These are phyloP conservation scores for Neurospora tetrasperma DNA, from an alignment of 495 filamentous ascomycete genomes.

Conservation along the genomic window DNA sequence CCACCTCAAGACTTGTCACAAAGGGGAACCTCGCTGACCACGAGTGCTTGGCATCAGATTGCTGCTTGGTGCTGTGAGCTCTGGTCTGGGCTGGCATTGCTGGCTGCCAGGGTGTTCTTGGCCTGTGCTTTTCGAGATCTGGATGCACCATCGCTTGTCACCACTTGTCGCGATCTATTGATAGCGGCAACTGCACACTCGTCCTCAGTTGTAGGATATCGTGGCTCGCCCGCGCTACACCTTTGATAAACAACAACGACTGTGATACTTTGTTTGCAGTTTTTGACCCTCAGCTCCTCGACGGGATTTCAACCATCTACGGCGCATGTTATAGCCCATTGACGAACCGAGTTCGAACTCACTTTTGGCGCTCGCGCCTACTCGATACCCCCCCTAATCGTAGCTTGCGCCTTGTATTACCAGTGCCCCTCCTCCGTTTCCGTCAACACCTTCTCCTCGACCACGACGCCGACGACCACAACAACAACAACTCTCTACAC, in stretches of 20 bases:
- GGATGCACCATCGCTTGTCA: neutral
- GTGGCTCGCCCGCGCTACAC: neutral
- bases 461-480: neutral
- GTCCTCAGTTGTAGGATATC: neutral
- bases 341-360: neutral
- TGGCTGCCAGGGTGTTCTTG: neutral
- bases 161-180: neutral
- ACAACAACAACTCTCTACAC: neutral
- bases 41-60: neutral
- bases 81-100: neutral
- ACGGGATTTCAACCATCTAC: neutral
- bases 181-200: neutral
- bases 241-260: neutral
- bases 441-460: slow-evolving; percentile 1
- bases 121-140: neutral
- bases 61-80: slow-evolving; percentile 2
- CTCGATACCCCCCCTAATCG: neutral
- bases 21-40: neutral
- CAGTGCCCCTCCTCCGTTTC: neutral
- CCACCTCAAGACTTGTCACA: neutral
- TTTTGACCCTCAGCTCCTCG: neutral
- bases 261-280: neutral
- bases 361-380: neutral
- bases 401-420: neutral
- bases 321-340: slow-evolving; percentile 6